These are phyloP conservation scores for Alternaria panax DNA, from an alignment of 2,329 filamentous ascomycete genomes.

Conservation along the genomic window DNA sequence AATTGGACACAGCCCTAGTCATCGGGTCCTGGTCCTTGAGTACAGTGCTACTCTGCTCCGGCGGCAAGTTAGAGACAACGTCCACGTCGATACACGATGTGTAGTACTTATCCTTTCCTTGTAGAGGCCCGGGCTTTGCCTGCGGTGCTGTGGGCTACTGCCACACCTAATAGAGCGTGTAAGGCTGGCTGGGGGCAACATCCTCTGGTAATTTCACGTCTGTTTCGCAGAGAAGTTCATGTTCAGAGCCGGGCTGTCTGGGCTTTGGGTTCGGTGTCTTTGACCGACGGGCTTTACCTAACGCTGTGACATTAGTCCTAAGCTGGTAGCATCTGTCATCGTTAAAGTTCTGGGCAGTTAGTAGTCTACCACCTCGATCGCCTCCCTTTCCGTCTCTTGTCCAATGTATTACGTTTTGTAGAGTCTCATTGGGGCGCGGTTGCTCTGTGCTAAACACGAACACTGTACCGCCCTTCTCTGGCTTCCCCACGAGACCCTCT, in stretches of 20 bases:
- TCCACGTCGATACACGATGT: conserved; percentile 59
- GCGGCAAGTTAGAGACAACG: conserved; percentile 37
- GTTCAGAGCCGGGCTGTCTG: conserved; percentile 48
- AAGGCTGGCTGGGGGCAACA: conserved; percentile 64
- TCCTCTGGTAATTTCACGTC: conserved; percentile 77
- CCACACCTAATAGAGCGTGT: conserved; percentile 93
- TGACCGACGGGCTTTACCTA: conserved; percentile 63
- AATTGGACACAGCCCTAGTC: conserved; percentile 43
- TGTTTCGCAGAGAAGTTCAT: conserved; percentile 70
- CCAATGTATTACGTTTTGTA: not conserved
- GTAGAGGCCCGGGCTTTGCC: conserved; percentile 46
- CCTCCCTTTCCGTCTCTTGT: not conserved
- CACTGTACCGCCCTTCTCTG: not conserved
- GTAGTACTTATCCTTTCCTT: conserved; percentile 47
- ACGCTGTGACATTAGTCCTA: conserved; percentile 63
- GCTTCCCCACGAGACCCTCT: not conserved
- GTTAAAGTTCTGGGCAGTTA: conserved; percentile 72
- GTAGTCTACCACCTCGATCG: not conserved
- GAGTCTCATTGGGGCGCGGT: not conserved
- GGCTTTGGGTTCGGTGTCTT: conserved; percentile 62
- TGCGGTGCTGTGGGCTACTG: conserved; percentile 72
- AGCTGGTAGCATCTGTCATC: conserved; percentile 86
- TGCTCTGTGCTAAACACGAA: not conserved
- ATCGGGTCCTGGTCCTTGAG: conserved; percentile 46
- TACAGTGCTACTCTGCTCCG: conserved; percentile 4